Base-by-base conservation (phyloP, 1,284 basidiomycete species). In the Tilletia indica region DNA sequence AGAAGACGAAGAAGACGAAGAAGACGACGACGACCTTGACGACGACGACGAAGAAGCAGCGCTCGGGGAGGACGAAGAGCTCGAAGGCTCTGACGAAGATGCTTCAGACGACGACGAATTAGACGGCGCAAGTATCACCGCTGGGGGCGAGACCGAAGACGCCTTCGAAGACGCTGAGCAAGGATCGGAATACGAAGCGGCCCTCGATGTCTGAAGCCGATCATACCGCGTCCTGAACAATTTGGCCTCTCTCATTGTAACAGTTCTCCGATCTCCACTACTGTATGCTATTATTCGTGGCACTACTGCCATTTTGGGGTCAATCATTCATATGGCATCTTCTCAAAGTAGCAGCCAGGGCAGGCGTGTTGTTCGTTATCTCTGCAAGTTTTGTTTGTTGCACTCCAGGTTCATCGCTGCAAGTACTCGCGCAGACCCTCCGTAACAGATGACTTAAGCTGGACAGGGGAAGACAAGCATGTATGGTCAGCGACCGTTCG, bases 1-100 rank as follows among this genome's bases (percentile, higher is more conserved):
- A 14, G 74, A 72, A 2, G 74, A 73, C 2, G 73, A 74, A 0
- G 73, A 68, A 12, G 72, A 67, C 1, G 70, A 73, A 9, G 72
- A 47, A 4, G 68, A 68, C 11, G 72, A 67, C 1, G 70, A 73
- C 4, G 72, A 31, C 21, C 39, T 64, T 11, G 71, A 51, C 16
- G 19, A 69, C 34, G 51, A 49, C 16, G 67, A 56, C 5, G 56
- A 70, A 14, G 48, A 61, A 25, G 71, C 70, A 0, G 72, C 66
- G 19, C 38, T 42, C n/a, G 68, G 63, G 12, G 51, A 47, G 21
- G 49, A 69, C 21, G 31, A 45, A 12, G 70, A 4, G 21, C 4
- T n/a, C 21, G 3, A 31, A 45, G 12, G 45, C 11, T 25, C 45
- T 21, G n/a, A 42, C 36, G 63, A 21, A 39, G 64, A 71, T 31